Evolutionary conservation across 169 alveolate species (phyloP), one percentile per base, ranked within the genome.

Genomic region (Cryptosporidium tyzzeri): DNA sequence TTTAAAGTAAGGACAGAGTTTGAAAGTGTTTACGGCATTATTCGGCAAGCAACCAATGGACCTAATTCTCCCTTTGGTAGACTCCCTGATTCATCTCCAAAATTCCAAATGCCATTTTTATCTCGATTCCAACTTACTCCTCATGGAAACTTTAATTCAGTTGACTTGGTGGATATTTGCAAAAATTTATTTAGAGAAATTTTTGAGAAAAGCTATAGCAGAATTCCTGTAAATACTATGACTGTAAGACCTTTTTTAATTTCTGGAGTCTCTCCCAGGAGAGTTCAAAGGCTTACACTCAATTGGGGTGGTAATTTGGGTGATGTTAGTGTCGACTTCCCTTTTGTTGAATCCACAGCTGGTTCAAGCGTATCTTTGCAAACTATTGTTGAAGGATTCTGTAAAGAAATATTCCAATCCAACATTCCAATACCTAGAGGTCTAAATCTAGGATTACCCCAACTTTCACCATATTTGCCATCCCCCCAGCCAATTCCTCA

Each of bases 281-380:
- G 33, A 1, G 29, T 21, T 2, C 14, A 55, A 23, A 53, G 55
- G 23, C n/a, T 73, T 10, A 2, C 9, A 14, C 0, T 73, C 10
- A 53, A 73, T 18, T 73, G 86, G 86, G 39, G 59, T 53, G 29
- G 23, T 18, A 16, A n/a, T 31, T 1, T 21, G 41, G 58, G 58
- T 14, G 8, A 35, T 39, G 59, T 33, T 8, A 23, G 1, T 9
- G 10, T 73, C 10, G n/a, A 50, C n/a, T 73, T 73, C 39, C 86
- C 86, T 31, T 53, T 18, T 16, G 10, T 73, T 51, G 86, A 73
- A 5, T 10, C 51, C 1, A 18, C 3, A 21, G 3, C 41, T 23
- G 9, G 18, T n/a, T 9, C 26, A 16, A 23, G 10, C 7, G n/a
- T 1, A n/a, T 37, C 48, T 9, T 51, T 73, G 3, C 58, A 37